Evolutionary conservation across 2,329 filamentous ascomycete species (phyloP).

Genomic region (Calonectria ilicicola): DNA sequence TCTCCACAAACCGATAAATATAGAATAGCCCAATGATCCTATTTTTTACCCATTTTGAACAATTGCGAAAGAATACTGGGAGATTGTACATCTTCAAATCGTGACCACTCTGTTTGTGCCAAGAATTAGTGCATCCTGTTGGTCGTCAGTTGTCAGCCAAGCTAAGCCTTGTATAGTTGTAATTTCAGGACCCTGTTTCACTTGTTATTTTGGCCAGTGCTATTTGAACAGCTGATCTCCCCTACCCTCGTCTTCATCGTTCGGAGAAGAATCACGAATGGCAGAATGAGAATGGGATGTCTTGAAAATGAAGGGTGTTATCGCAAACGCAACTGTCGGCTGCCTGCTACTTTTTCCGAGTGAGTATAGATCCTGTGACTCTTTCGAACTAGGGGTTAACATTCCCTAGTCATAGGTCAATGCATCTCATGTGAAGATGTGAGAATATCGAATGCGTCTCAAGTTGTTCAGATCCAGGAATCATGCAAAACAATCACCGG

Average conservation of each 20-base stretch:
- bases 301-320: background rate
- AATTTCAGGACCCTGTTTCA: background rate
- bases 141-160: background rate
- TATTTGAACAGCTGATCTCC: background rate
- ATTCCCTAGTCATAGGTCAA: background rate
- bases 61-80: background rate
- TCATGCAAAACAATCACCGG: slow-evolving; percentile 20
- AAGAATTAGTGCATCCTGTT: background rate
- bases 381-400: background rate
- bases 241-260: background rate
- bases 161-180: background rate
- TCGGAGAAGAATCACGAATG: background rate
- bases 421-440: slow-evolving; percentile 9
- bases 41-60: background rate
- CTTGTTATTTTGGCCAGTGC: background rate
- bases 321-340: background rate
- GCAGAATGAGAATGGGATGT: background rate
- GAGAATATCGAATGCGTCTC: slow-evolving; percentile 10
- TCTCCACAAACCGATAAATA: background rate
- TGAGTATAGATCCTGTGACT: background rate
- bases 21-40: background rate
- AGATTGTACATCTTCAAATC: background rate
- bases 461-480: slow-evolving; percentile 6
- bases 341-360: background rate
- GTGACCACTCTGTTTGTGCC: background rate